Base-by-base conservation (phyloP, 495 filamentous ascomycete species). In the Penicillium flavigenum region DNA sequence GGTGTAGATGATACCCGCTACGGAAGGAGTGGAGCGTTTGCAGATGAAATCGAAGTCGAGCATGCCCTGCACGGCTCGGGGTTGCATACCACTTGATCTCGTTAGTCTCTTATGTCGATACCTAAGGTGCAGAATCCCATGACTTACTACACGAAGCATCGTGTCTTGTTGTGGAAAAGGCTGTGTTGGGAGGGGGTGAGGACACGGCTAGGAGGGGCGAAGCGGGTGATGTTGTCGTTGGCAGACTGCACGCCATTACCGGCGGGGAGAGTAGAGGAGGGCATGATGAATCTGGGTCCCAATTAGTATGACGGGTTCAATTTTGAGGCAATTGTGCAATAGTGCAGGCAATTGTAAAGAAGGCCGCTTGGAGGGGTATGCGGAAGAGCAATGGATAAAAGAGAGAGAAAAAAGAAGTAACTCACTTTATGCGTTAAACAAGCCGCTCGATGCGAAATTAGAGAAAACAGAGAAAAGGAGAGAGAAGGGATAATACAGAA, bases 11-110 rank as follows among this genome's bases (percentile, higher is more conserved):
- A 98, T 98, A 76, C 92, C 94, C 63, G 94, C 94, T 49, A 98
- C 94, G 59, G 94, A 98, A 56, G 94, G 94, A 16, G 91, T 96
- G 72, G 82, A 82, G 57, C 94, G 90, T 84, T 97, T 98, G 91
- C 94, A 98, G 80, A 98, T 98, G 85, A 98, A 98, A 83, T 98
- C 94, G 77, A 98, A 98, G 76, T 98, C 94, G 72, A 98, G 89
- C 94, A 98, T 98, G 76, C 95, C 95, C 82, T 98, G 94, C 64
- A 97, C 95, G 66, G 94, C 94, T 71, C 91, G 86, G 63, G 95
- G 95, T 80, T 98, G 94, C 69, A 98, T 87, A 67, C 94, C 94
- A 79, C 85, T 88, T 88, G 63, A 17, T 22, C 39, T n/a, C 3
- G 55, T 62, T n/a, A 58, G 49, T 38, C 49, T 49, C 24, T 17